These are phyloP conservation scores for Candida sphagnicola DNA, from an alignment of 805 yeast genomes.

Conservation along the genomic window DNA sequence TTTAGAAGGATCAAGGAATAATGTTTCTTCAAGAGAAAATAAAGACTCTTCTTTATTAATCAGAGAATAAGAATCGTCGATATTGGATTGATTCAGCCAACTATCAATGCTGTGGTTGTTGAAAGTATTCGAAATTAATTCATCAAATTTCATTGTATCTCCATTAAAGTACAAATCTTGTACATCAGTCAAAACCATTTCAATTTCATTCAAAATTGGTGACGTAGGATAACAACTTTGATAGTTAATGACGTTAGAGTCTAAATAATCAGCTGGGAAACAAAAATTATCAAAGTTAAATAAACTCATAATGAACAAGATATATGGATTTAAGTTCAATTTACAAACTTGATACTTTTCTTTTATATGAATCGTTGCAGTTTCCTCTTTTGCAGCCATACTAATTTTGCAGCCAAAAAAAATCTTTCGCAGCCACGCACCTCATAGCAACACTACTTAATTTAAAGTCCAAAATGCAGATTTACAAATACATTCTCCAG, in stretches of 20 bases:
- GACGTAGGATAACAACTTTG: neutral
- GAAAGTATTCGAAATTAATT: neutral
- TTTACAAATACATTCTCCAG: too few species aligned
- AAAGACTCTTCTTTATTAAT: too few species aligned
- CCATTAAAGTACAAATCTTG: neutral
- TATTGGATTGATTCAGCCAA: too few species aligned
- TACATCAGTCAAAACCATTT: neutral
- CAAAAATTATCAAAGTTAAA: constrained; percentile 1
- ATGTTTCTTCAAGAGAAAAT: too few species aligned
- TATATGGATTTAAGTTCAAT: neutral
- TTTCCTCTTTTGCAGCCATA: constrained; percentile 1
- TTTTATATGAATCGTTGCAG: neutral
- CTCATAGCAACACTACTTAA: too few species aligned
- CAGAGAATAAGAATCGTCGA: too few species aligned
- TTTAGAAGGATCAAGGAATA: too few species aligned
- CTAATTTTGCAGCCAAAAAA: neutral
- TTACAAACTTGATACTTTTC: neutral
- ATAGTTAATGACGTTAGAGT: neutral
- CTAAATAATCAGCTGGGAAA: neutral
- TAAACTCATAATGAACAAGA: neutral
- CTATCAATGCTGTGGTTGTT: too few species aligned
- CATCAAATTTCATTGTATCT: neutral
- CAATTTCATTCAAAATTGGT: neutral
- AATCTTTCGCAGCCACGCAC: neutral
- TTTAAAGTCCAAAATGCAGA: too few species aligned